Evolutionary conservation across 164 flowering plant species (phyloP).

Genomic region (Taxillus chinensis): DNA sequence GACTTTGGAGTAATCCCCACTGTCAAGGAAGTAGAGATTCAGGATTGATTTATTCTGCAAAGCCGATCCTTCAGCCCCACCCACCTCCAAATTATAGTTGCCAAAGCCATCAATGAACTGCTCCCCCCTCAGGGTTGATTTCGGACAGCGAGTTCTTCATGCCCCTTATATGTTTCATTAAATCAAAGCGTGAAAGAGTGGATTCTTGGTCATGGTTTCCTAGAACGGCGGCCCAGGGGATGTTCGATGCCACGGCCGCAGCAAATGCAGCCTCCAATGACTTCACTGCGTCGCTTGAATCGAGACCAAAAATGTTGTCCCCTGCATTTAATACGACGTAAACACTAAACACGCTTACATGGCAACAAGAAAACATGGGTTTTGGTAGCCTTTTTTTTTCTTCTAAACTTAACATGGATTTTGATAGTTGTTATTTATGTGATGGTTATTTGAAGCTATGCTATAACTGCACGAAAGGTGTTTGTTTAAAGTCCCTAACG

Average conservation of each 20-base stretch:
- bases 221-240: slow-evolving; percentile 92
- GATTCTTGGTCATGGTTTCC: slow-evolving; percentile 97
- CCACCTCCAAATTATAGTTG: slow-evolving; percentile 77
- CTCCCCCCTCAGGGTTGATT: slow-evolving; percentile 39
- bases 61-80: slow-evolving; percentile 48
- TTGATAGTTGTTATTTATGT: too few species aligned
- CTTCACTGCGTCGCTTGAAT: slow-evolving; percentile 47
- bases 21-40: slow-evolving; percentile 84
- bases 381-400: too few species aligned
- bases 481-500: too few species aligned
- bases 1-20: slow-evolving; percentile 89
- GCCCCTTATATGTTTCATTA: slow-evolving; percentile 68
- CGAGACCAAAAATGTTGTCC: slow-evolving; percentile 70
- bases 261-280: slow-evolving; percentile 77
- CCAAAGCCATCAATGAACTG: slow-evolving; percentile 78
- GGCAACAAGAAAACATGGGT: too few species aligned
- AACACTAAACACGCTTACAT: neutral
- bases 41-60: slow-evolving; percentile 69
- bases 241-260: slow-evolving; percentile 49
- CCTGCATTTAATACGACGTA: slow-evolving; percentile 24
- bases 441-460: too few species aligned
- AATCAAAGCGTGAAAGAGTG: slow-evolving; percentile 58
- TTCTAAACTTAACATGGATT: too few species aligned
- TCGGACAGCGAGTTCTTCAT: slow-evolving; percentile 57
- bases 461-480: too few species aligned